Percentiles rank a stretch among this genome's conserved stretches.
These are phyloP conservation scores for Parachlorella kessleri DNA, from an alignment of 139 green algal species.

Conservation along the genomic window DNA sequence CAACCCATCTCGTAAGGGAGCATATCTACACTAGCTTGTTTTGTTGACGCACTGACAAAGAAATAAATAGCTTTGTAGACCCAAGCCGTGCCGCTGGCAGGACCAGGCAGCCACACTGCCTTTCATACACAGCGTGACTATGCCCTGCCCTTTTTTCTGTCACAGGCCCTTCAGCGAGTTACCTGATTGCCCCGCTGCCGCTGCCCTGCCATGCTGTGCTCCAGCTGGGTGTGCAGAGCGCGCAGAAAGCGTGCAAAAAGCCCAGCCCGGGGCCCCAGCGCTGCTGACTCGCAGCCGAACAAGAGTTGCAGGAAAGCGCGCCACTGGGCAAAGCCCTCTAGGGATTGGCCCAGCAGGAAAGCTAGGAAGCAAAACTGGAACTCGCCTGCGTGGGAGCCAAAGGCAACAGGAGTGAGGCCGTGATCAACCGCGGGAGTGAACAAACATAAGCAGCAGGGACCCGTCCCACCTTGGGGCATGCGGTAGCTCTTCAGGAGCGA, in stretches of 20 bases:
- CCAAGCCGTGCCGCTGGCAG: no score
- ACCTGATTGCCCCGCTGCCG: no score
- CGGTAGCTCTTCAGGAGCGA: no score
- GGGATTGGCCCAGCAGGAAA: conserved; percentile 79
- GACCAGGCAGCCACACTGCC: no score
- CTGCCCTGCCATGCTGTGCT: conserved; percentile 10
- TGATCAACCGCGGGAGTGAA: neutral
- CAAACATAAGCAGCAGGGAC: neutral
- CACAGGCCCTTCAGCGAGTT: no score
- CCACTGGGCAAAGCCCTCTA: conserved; percentile 81
- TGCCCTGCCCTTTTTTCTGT: no score
- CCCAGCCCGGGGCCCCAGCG: conserved; percentile 18
- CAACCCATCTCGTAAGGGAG: no score
- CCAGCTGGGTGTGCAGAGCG: conserved; percentile 56
- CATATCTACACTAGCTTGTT: no score
- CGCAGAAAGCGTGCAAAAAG: conserved; percentile 47
- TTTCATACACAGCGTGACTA: no score
- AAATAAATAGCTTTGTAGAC: no score
- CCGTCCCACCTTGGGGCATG: no score
- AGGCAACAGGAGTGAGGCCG: neutral
- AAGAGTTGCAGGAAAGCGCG: conserved; percentile 71
- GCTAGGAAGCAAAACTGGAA: conserved; percentile 83
- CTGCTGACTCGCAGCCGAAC: conserved; percentile 61
- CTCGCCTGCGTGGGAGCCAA: conserved; percentile 15
- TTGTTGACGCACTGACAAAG: no score